Base-by-base conservation (phyloP, 352 stramenopile genomes). In the Pythium plurisporium region DNA sequence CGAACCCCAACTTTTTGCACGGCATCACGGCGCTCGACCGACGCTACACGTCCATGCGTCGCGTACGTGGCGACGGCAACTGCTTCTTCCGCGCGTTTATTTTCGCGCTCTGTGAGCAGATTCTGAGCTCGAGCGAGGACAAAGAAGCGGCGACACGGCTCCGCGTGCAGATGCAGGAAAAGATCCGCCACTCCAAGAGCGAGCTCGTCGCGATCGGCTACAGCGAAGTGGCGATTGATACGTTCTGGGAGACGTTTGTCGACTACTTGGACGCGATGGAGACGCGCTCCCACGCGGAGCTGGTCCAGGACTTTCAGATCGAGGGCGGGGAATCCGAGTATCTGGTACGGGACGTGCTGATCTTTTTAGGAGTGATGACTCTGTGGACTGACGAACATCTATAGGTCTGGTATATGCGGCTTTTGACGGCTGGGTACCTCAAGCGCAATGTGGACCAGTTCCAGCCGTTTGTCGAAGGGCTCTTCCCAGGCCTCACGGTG, bases 181-280 rank as follows among this genome's bases (percentile, higher is more conserved):
- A 64, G 57, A 88, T 92, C 52, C 79, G 79, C 36, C 49, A 68
- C 27, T 89, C 78, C 50, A 1, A 65, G 55, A 5, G 51, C 59
- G 7, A 92, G 40, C 23, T 74, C 72, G 53, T 92, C 79, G 5
- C 79, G 82, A 37, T 92, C 79, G 0, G 48, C 63, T 19, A 90
- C 70, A n/a, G 87, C 66, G 33, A 86, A 65, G 80, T 94, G 22
- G 86, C 90, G 7, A 93, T 98, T 68, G 91, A 98, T 67, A 81
- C 86, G 50, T 98, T 98, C 78, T 91, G 93, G 72, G 94, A 97
- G 47, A 96, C 86, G 23, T 86, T 98, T 55, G 79, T 97, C 19
- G 89, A 97, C 46, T 92, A 92, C 48, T 68, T 92, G 48, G 82
- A 76, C 2, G 74, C 78, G 15, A 92, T 92, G 82, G 74, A 89